Evolutionary conservation across 495 filamentous ascomycete genomes (phyloP), one percentile per base, ranked within the genome.

Genomic region (Ramalina peruviana): DNA sequence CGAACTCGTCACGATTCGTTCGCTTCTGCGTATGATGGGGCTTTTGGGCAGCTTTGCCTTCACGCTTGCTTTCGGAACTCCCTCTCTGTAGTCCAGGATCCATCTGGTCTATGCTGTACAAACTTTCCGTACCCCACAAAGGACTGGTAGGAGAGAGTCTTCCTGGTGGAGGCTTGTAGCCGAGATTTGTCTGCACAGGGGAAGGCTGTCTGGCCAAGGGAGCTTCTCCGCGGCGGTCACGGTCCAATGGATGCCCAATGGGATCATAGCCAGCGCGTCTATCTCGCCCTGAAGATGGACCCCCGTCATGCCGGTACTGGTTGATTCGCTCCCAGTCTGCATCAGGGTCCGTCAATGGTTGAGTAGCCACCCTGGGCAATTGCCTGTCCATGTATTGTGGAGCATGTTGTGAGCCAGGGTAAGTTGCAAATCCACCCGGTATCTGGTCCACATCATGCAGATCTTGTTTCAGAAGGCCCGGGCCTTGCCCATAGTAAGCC

Each of bases 1-100:
- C 86, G 65, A 90, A 93, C 62, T 90, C 86, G 73, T 90, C 86
- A 36, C 85, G 74, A 68, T 85, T 87, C n/a, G 82, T 73, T 20
- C 81, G 76, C 60, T 84, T 75, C 64, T 84, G 81, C 26, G 81
- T 70, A 52, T 80, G 33, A 17, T 48, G 45, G 36, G 72, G 44
- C 50, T 53, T 46, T 25, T 52, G 23, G 37, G 21, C 12, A 37
- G 27, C 45, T 37, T 48, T 48, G 21, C 45, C 48, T 45, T 50
- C 50, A 37, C 44, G 49, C 44, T 40, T 47, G 45, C 40, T 51
- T 25, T 51, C 51, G 15, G 51, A 42, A 38, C 27, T 33, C 23
- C 51, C 48, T 43, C 43, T 39, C 12, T 33, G 30, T 33, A 33
- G 30, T 33, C 30, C 30, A 33, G 30, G 9, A 33, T 13, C 30